Evolutionary conservation across 2,329 filamentous ascomycete genomes (phyloP).

Genomic region (Aspergillus tubingensis): DNA sequence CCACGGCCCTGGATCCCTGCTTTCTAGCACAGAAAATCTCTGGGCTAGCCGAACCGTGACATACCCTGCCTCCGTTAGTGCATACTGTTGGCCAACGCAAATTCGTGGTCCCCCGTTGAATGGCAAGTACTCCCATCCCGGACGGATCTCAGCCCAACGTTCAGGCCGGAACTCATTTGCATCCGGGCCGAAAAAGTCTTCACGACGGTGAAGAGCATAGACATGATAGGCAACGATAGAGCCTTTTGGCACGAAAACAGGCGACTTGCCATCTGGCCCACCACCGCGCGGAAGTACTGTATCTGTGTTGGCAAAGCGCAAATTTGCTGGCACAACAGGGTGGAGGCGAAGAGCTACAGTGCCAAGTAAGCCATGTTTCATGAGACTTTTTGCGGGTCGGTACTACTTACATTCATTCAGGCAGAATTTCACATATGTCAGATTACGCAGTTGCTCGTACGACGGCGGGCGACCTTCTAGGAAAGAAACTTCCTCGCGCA

Average conservation of each 20-base stretch:
- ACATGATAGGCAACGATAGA: constrained; percentile 66
- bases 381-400: background rate
- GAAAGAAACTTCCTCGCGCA: constrained; percentile 34
- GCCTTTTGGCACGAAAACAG: constrained; percentile 66
- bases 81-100: constrained; percentile 40
- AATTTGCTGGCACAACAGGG: constrained; percentile 47
- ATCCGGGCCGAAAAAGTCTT: constrained; percentile 48
- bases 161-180: constrained; percentile 52
- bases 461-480: constrained; percentile 23
- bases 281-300: constrained; percentile 54
- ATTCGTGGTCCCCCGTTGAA: constrained; percentile 38
- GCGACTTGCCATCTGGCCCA: constrained; percentile 59
- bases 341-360: constrained; percentile 42
- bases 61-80: constrained; percentile 40
- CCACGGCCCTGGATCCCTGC: constrained; percentile 31
- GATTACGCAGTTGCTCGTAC: constrained; percentile 26
- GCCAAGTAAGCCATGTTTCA: background rate
- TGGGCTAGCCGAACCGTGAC: constrained; percentile 37
- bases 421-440: constrained; percentile 27
- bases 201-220: constrained; percentile 70
- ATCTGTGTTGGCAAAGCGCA: constrained; percentile 36
- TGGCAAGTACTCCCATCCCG: constrained; percentile 37
- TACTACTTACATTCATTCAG: constrained; percentile 28
- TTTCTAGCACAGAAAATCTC: constrained; percentile 33
- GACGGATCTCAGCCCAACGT: constrained; percentile 43